Base-by-base conservation (phyloP, 2,329 filamentous ascomycete species). In the Talaromyces sp. region DNA sequence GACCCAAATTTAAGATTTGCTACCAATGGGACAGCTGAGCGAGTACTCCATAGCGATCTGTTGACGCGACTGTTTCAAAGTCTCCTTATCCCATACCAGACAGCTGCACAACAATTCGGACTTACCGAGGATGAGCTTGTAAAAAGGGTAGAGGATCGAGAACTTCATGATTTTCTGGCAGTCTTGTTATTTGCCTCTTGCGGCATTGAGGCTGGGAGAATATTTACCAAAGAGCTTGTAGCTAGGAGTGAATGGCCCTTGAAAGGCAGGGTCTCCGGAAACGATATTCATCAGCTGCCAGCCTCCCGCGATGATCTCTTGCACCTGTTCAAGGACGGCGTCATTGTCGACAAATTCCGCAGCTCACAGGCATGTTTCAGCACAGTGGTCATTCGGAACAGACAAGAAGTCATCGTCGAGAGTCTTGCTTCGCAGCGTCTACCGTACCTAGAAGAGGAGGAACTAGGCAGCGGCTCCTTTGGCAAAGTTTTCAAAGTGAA, bases 381-480 rank as follows among this genome's bases (percentile, higher is more conserved):
- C 62, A 69, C 76, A 0, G 70, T 78, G 19, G 69, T 72, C 0
- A 65, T 79, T 25, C 65, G 66, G 9, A 69, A 72, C 33, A 67
- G 73, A 33, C 69, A 73, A 37, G 71, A 77, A 58, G 69, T 76
- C 43, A 61, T 67, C 25, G 68, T 73, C 33, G 62, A 67, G 19
- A 68, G 71, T 25, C 64, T 68, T 3, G 66, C 67, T 22, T 68
- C 64, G 5, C 69, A 71, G 43, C 70, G 72, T 7, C 69, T 75
- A n/a, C 76, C 78, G 2, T 80, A 79, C 64, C 59, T 77, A 33
- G 69, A 73, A 27, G 71, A 79, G 52, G 64, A 71, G n/a, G 62
- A 63, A 17, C 67, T 77, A 7, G 75, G 71, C 1, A 62, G 70
- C 45, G 78, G 78, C 0, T 68, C 73, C 1, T 79, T 74, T 65